Base-by-base conservation (phyloP, 2,329 filamentous ascomycete species). In the Curvularia spicifera region DNA sequence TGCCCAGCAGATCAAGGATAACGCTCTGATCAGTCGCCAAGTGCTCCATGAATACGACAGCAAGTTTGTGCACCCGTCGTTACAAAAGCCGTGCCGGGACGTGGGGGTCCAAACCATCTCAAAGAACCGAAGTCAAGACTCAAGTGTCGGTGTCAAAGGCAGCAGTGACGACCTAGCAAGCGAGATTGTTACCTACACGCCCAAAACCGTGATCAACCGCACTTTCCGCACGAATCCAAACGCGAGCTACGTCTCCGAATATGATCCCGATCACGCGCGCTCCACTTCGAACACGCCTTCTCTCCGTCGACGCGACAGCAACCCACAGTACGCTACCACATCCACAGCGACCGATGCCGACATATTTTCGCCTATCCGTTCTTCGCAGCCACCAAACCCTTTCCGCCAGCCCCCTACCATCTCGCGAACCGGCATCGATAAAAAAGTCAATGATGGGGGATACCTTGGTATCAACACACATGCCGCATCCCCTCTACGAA, bases 11-110 rank as follows among this genome's bases (percentile, higher is more conserved):
- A 87, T 86, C 60, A 96, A 93, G 73, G 95, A 99, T 76, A 87
- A 86, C 1, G 84, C 88, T 2, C 84, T 97, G 46, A 90, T 99
- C 57, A 92, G 96, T 67, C 92, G 90, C 68, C 91, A 98, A 77
- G 94, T 98, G 5, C 84, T 98, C 78, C 89, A 93, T 74, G 95
- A 99, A 78, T 99, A 99, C 73, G 92, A 98, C 73, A 91, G 87
- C 67, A 99, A 99, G 79, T 97, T 90, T 71, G 95, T 99, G 0
- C 92, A 96, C 71, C 95, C 95, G 2, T 85, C 89, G 10, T 85
- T 96, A n/a, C 91, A 96, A 67, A 91, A 90, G 7, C 82, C 90
- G 5, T 91, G 96, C 64, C 82, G 88, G 64, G 86, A 90, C 70
- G 92, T 94, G 1, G 90, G 87, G 5, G 95, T 90, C 0, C 94